These are phyloP conservation scores for Elongisporangium anandrum DNA, from an alignment of 352 stramenopile species.

Conservation along the genomic window DNA sequence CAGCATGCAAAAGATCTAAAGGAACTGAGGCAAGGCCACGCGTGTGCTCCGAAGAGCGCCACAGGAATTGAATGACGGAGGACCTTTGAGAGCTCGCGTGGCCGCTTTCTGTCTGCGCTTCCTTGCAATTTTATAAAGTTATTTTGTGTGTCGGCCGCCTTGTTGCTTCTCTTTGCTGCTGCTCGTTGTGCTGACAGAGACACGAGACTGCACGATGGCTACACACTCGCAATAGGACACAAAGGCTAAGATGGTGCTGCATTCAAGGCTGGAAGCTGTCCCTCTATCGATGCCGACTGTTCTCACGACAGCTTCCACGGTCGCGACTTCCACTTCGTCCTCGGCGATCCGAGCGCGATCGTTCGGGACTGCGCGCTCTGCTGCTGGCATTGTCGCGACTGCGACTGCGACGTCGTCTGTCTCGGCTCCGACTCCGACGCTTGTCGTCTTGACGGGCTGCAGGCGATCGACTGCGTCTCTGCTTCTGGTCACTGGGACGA, in stretches of 20 bases:
- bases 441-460: neutral
- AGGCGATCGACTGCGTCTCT: slow-evolving; percentile 14
- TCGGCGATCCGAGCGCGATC: slow-evolving; percentile 4
- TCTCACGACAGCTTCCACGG: neutral
- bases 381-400: slow-evolving; percentile 11
- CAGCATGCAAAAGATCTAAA: slow-evolving; percentile 38
- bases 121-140: slow-evolving; percentile 32
- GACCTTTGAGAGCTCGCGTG: neutral
- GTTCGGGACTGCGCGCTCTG: slow-evolving; percentile 9
- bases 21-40: neutral
- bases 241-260: neutral
- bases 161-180: neutral
- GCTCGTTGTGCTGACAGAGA: too few relatives aligned
- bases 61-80: neutral
- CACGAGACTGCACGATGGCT: neutral
- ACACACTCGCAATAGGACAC: neutral
- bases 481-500: neutral
- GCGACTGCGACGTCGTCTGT: slow-evolving; percentile 10
- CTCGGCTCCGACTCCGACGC: slow-evolving; percentile 15
- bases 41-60: neutral
- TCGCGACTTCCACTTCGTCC: neutral
- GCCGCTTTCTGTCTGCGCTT: slow-evolving; percentile 7
- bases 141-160: slow-evolving; percentile 14
- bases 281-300: slow-evolving; percentile 12
- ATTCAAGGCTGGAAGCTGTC: neutral